Percentiles rank a stretch among this genome's conserved stretches.
These are phyloP conservation scores for Aspergillus homomorphus DNA, from an alignment of 495 filamentous ascomycete genomes.

Conservation along the genomic window DNA sequence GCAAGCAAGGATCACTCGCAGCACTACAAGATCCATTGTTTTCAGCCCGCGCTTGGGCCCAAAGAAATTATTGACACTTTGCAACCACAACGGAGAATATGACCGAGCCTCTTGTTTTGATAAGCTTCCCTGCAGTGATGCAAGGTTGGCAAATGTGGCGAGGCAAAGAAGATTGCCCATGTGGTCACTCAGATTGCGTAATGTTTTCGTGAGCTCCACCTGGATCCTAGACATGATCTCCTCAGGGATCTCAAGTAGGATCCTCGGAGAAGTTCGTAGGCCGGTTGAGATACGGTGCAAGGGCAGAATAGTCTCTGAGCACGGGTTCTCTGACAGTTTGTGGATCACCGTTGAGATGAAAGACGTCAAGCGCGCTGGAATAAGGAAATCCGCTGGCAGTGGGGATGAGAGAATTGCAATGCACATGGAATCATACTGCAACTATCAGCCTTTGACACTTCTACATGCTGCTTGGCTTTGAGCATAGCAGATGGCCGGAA, in stretches of 20 bases:
- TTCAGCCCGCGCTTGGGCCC: conserved; percentile 48
- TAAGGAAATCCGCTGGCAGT: conserved; percentile 30
- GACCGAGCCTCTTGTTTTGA: conserved; percentile 9
- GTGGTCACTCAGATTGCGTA: conserved; percentile 46
- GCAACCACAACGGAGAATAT: conserved; percentile 29
- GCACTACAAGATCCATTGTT: conserved; percentile 53
- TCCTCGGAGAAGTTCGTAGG: conserved; percentile 26
- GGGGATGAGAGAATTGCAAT: conserved; percentile 42
- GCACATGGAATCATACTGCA: conserved; percentile 40
- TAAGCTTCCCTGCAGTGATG: conserved; percentile 16
- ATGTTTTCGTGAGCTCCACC: conserved; percentile 41
- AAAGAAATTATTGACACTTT: conserved; percentile 48
- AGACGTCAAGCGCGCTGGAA: conserved; percentile 39
- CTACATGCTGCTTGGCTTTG: background rate
- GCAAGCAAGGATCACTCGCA: conserved; percentile 52
- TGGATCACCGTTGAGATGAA: conserved; percentile 40
- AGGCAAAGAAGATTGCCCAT: conserved; percentile 49
- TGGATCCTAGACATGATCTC: conserved; percentile 45
- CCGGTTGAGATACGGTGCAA: conserved; percentile 40
- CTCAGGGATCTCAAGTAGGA: conserved; percentile 34
- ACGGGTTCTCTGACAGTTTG: conserved; percentile 32
- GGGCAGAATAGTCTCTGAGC: conserved; percentile 41
- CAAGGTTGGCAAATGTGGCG: conserved; percentile 45
- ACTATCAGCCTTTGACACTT: conserved; percentile 7
- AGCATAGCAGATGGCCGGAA: background rate